Percentiles rank a stretch among this genome's conserved stretches.
These are phyloP conservation scores for Nothophoma quercina DNA, from an alignment of 2,329 filamentous ascomycete species.

Conservation along the genomic window DNA sequence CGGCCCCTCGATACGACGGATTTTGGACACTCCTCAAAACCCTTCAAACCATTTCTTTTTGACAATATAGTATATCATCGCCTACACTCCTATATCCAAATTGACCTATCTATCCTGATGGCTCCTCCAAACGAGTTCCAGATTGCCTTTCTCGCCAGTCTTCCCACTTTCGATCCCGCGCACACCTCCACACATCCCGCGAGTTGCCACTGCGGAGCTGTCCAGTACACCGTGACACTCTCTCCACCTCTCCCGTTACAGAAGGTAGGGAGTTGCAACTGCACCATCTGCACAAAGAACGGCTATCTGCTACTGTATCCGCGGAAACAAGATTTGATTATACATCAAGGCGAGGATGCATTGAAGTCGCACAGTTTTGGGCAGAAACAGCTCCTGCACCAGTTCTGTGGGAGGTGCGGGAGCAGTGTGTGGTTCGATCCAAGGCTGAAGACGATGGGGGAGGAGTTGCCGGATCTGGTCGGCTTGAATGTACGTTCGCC, in stretches of 20 bases:
- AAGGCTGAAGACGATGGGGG: not conserved
- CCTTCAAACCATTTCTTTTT: too few relatives aligned
- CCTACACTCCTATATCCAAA: too few relatives aligned
- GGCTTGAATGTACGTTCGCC: conserved; percentile 6
- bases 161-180: conserved; percentile 3
- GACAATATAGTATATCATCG: too few relatives aligned
- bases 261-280: conserved; percentile 59
- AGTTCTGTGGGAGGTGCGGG: conserved; percentile 11
- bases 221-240: conserved; percentile 59
- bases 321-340: not conserved
- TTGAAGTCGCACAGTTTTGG: conserved; percentile 4
- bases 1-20: conserved; percentile 5
- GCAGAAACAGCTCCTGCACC: conserved; percentile 8
- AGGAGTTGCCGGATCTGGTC: conserved; percentile 10
- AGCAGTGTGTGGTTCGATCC: conserved; percentile 14
- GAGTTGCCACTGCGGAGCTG: conserved; percentile 62
- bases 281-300: conserved; percentile 60
- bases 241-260: conserved; percentile 58
- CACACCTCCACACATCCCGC: conserved; percentile 28
- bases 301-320: conserved; percentile 60
- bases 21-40: too few relatives aligned
- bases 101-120: not conserved
- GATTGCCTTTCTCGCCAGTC: conserved; percentile 6
- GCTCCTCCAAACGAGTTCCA: not conserved
- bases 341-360: not conserved